Evolutionary conservation across 805 yeast species (phyloP), one percentile per base, ranked within the genome.

Genomic region (Spathaspora arborariae): DNA sequence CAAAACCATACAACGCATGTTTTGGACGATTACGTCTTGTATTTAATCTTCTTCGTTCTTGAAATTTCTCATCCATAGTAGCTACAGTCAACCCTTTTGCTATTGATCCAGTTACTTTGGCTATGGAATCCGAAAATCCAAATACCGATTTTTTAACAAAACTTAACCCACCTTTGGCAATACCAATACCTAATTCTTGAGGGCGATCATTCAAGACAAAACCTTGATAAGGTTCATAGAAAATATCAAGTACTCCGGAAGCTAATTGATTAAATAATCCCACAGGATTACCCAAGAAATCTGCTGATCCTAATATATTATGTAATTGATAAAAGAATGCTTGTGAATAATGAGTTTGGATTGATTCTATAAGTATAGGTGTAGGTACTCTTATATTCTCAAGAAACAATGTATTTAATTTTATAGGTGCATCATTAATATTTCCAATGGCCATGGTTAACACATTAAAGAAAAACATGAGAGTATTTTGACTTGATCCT

Each of bases 151-250:
- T 94, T 62, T 92, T 91, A 60, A 95, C 75, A 69, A 94, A 94
- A 64, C 96, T 88, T 51, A 89, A 68, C 0, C 98, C 96, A 48
- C 99, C 99, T 61, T 90, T 92, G 1, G 99, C 99, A 39, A 94
- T 65, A 2, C 96, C 95, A 48, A 94, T 87, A 36, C 99, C 98
- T 35, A 94, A 70, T 56, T 95, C 99, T 59, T 88, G 96, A 1
- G 99, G 99, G 34, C 97, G 72, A 63, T 94, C 99, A 51, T 86
- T 92, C 79, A 94, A 80, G 42, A 92, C 81, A 56, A 88, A 88
- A 0, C 99, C 99, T 60, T 90, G 94, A 58, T 92, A 94, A 2
- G 99, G 99, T 60, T 92, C 98, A 61, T 94, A 94, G 63, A 94
- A 94, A 16, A 94, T 85, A 64, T 94, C 99, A 80, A 90, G 79